Base-by-base conservation (phyloP, 2,329 filamentous ascomycete species). In the Calonectria naviculata region DNA sequence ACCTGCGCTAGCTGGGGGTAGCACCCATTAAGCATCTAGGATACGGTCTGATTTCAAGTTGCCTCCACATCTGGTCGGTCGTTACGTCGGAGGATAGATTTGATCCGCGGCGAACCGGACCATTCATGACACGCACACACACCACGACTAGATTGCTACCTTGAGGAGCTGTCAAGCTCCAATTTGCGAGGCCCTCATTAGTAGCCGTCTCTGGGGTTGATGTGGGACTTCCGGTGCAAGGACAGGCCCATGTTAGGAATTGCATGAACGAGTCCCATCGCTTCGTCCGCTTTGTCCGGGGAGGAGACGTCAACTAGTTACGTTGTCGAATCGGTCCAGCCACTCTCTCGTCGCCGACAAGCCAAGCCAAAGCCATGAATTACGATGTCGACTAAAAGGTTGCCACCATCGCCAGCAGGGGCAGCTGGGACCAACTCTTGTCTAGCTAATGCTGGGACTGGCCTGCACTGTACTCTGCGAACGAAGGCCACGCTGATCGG, bases 201-300 rank as follows among this genome's bases (percentile, higher is more conserved):
- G 68, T 58, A 70, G 68, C 60, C 41, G 61, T 56, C 68, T 61
- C 64, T 67, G 52, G 68, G 65, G 71, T 67, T 67, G 69, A 76
- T 74, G 70, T 68, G 71, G 75, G 60, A 65, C 71, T 46, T 49
- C 69, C 71, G 61, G 67, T 64, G 71, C 44, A 65, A 31, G 67
- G 74, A 70, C 44, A 65, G 34, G 61, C 42, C 68, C 63, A 65
- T 71, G 60, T 66, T 63, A 42, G 42, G 41, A 46, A 71, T 65
- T 75, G 77, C 77, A 78, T 78, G 77, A 78, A 78, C 74, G 72
- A 71, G 73, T 60, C 65, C 41, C 67, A 56, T 73, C 66, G 71
- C 66, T 62, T 71, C 61, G 68, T 58, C 66, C 65, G 71, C 66
- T 62, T 68, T 44, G 68, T 54, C 66, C 65, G 71, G 61, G 69